Evolutionary conservation across 805 yeast genomes (phyloP).

Genomic region (Saccharomycopsis sp.): DNA sequence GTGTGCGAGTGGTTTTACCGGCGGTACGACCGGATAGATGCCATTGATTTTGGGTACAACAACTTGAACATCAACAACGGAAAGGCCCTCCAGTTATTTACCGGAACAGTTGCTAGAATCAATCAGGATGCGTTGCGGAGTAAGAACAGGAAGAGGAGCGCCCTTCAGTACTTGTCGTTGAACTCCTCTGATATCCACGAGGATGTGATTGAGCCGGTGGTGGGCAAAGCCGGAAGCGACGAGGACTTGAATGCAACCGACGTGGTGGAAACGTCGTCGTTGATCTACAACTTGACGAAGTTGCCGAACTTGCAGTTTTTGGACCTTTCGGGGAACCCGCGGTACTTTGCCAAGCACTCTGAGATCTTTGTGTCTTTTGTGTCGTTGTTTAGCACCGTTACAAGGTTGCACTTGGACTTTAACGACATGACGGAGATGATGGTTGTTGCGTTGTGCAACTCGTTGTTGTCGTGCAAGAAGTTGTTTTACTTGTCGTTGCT

Average conservation of each 20-base stretch:
- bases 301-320: conserved; percentile 56
- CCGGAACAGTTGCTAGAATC: conserved; percentile 23
- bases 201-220: conserved; percentile 9
- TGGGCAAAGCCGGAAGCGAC: background rate
- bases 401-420: conserved; percentile 63
- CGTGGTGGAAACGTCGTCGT: conserved; percentile 13
- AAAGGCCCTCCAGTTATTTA: no score
- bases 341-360: conserved; percentile 35
- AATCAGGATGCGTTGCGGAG: conserved; percentile 17
- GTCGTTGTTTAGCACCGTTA: conserved; percentile 58
- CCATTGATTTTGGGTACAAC: conserved; percentile 79
- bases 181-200: conserved; percentile 15
- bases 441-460: conserved; percentile 57
- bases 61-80: conserved; percentile 40
- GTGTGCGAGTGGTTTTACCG: conserved; percentile 51
- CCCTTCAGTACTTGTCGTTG: conserved; percentile 17
- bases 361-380: conserved; percentile 26
- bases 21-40: conserved; percentile 38
- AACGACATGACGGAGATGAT: conserved; percentile 49
- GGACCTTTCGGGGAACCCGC: conserved; percentile 71
- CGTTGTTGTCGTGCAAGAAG: conserved; percentile 58
- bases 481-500: conserved; percentile 58
- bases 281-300: conserved; percentile 42
- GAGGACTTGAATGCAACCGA: background rate
- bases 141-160: conserved; percentile 13